Base-by-base conservation (phyloP, 2,329 filamentous ascomycete species). In the Curvularia hawaiiensis region DNA sequence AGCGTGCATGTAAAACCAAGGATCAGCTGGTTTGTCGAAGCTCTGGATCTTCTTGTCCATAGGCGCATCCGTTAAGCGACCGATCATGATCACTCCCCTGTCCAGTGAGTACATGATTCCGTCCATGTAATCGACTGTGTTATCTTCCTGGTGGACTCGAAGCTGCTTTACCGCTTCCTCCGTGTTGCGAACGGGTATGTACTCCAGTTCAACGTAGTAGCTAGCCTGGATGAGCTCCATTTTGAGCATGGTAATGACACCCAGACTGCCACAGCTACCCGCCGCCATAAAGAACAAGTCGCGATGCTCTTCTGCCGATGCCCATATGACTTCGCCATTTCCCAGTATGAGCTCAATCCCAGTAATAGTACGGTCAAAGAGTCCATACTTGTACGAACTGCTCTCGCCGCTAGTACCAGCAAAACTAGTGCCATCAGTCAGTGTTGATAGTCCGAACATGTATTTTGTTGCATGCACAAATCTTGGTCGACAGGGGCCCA, bases 1-100 rank as follows among this genome's bases (percentile, higher is more conserved):
- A 1, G 84, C 88, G 62, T 90, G 88, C 3, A 91, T 77, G 58
- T 91, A 92, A 69, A 90, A 91, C 90, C 89, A 92, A 0, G 87
- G 85, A 62, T 92, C 89, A 4, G 72, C 73, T 0, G 83, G 77
- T 11, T 83, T 78, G n/a, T 82, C 83, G 72, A 91, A 89, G 5
- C 67, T 67, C 52, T 77, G 72, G 26, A 70, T 66, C 12, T 52
- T 60, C 9, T 61, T 65, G 6, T 69, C 53, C 0, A 80, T 80
- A 0, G 80, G 59, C 0, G 77, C 69, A 50, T 89, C 78, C 0
- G 81, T 81, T 16, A 90, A 76, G 10, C 78, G 79, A 0, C 89
- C 89, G 0, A 82, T 79, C 70, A 88, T 88, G 43, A 91, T 75
- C 1, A 90, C 80, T 0, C 85, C 84, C 6, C 78, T 78, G 18